Evolutionary conservation across 2,329 filamentous ascomycete genomes (phyloP).

Genomic region (Cadophora malorum): DNA sequence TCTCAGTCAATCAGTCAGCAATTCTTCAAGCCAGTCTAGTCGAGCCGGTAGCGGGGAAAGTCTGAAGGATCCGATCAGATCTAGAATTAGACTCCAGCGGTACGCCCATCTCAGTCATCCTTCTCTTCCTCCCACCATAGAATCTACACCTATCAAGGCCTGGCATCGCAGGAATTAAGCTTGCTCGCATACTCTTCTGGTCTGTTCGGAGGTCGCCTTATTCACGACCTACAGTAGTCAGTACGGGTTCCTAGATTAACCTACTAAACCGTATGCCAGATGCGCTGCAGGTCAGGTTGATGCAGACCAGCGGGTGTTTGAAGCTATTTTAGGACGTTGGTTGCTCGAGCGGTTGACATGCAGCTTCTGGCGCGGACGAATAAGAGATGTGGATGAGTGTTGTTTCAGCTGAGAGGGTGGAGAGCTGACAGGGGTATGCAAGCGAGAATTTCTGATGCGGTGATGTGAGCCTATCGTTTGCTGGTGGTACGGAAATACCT

Average conservation of each 20-base stretch:
- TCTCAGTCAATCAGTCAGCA: background rate
- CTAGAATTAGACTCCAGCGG: constrained; percentile 16
- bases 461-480: constrained; percentile 13
- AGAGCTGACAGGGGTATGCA: background rate
- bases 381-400: background rate
- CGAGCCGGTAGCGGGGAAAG: background rate
- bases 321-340: constrained; percentile 17
- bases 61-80: background rate
- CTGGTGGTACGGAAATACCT: constrained; percentile 9
- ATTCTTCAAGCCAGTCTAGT: background rate
- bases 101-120: background rate
- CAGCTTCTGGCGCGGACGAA: constrained; percentile 15
- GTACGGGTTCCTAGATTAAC: background rate
- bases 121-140: background rate
- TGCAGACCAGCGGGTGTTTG: constrained; percentile 15
- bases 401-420: constrained; percentile 8
- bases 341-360: constrained; percentile 12
- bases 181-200: constrained; percentile 3
- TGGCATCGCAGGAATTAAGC: background rate
- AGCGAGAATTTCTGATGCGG: constrained; percentile 5
- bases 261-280: background rate
- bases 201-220: background rate
- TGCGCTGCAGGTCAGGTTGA: background rate
- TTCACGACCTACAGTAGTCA: background rate
- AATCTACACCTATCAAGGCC: background rate